Base-by-base conservation (phyloP, 768 basidiomycete species). In the Amanita phalloides region DNA sequence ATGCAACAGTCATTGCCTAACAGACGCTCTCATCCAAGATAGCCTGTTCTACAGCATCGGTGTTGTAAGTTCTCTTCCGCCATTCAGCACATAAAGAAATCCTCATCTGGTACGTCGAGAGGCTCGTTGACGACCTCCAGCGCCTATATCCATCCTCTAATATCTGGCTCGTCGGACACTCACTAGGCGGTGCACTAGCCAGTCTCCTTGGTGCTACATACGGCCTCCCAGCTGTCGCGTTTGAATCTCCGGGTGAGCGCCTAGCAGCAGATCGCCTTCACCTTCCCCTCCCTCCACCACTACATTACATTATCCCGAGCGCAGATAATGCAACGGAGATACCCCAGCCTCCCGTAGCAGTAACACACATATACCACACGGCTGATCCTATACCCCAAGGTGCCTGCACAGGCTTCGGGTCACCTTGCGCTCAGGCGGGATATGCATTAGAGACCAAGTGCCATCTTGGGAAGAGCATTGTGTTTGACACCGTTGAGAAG, bases 361-460 rank as follows among this genome's bases (percentile, higher is more conserved):
- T 71, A 50, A 94, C 67, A 0, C 92, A 97, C 60, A 72, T 97
- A 23, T 96, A 87, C 60, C 90, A 97, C 64, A 94, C 84, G 1
- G 87, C 85, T 1, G 95, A 98, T 64, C 95, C 94, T 0, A 92
- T 98, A 37, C 82, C 95, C 0, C 87, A 88, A 71, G 89, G 88
- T 0, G 67, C 75, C 1, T 93, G 90, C 62, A 91, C 73, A 0
- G 91, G 91, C 30, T 69, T 83, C 4, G 65, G 76, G 7, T 93
- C 87, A 0, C 66, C 77, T 0, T 99, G 95, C 64, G 80, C 84
- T 13, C 75, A 89, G 32, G 90, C 71, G 0, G 95, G 95, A 1
- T 95, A 86, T 63, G 95, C 92, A 1, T 68, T 94, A 58, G 91
- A 94, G 66, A 83, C 85, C 0, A 74, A 74, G 21, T 98, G 95